Evolutionary conservation across 2,329 filamentous ascomycete species (phyloP).

Genomic region (Helotiales sp.): DNA sequence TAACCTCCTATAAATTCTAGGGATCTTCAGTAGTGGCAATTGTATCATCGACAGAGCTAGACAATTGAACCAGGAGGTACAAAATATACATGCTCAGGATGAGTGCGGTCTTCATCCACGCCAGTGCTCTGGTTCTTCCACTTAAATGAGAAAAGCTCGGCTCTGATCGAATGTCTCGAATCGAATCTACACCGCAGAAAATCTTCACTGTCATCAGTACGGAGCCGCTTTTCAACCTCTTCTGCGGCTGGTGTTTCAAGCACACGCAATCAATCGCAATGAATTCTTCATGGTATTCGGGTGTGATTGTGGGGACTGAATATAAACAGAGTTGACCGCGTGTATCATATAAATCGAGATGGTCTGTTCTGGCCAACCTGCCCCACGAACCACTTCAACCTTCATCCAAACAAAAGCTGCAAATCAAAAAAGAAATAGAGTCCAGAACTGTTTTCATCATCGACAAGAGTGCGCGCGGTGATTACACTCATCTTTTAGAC

Average conservation of each 20-base stretch:
- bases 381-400: not conserved
- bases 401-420: not conserved
- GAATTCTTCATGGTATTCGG: not conserved
- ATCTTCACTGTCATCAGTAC: not conserved
- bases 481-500: not conserved
- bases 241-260: not conserved
- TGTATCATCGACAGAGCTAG: too few relatives aligned
- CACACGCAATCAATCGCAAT: not conserved
- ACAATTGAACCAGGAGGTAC: too few relatives aligned
- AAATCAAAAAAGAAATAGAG: not conserved
- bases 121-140: too few relatives aligned
- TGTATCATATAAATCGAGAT: conserved; percentile 3
- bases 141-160: too few relatives aligned
- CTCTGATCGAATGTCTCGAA: not conserved
- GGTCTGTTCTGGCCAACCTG: conserved; percentile 6
- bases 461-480: not conserved
- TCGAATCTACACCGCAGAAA: not conserved
- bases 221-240: not conserved
- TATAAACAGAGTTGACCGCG: conserved; percentile 23
- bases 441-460: not conserved
- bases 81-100: too few relatives aligned
- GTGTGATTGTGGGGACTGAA: conserved; percentile 6
- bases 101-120: too few relatives aligned
- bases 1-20: too few relatives aligned
- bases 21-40: too few relatives aligned